phyloP scores from a whole-genome alignment of 768 basidiomycete species.

The Russula compacta region DNA sequence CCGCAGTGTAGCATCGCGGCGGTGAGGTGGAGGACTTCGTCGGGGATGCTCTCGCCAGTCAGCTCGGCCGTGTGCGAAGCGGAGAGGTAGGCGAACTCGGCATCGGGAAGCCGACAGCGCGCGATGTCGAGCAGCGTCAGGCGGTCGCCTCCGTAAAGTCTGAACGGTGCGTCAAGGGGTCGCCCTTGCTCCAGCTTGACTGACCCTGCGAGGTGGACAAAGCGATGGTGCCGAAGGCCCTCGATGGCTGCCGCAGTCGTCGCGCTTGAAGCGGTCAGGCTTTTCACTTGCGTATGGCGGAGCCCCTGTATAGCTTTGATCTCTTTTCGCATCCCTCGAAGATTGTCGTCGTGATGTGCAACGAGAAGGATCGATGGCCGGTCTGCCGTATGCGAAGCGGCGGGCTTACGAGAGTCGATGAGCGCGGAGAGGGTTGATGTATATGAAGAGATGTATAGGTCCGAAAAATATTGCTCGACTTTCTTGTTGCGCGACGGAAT shows the following conservation, averaged over 20 bases:
- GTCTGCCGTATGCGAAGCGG: not conserved
- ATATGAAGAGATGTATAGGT: conserved; percentile 6
- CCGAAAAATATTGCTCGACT: not conserved
- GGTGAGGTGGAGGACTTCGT: conserved; percentile 15
- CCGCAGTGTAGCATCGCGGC: conserved; percentile 17
- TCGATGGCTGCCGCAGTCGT: not conserved
- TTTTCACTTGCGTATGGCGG: not conserved
- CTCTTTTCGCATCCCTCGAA: not conserved
- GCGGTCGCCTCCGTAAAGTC: not conserved
- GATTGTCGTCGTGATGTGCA: not conserved
- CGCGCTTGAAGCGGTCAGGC: not conserved
- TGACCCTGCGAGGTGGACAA: conserved; percentile 7
- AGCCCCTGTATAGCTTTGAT: not conserved
- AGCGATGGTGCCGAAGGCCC: not conserved
- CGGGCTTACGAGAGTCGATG: not conserved
- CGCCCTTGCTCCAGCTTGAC: not conserved
- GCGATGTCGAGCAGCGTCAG: conserved; percentile 2
- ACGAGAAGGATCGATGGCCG: not conserved
- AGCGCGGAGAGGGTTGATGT: not conserved
- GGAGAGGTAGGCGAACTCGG: conserved; percentile 8
- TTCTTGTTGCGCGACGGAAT: not conserved
- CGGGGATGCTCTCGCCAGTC: not conserved
- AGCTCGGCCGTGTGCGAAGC: conserved; percentile 3
- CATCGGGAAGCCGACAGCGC: not conserved
- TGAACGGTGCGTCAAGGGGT: not conserved